Evolutionary conservation across 2,329 filamentous ascomycete genomes (phyloP).

Genomic region (Juglanconis sp.): DNA sequence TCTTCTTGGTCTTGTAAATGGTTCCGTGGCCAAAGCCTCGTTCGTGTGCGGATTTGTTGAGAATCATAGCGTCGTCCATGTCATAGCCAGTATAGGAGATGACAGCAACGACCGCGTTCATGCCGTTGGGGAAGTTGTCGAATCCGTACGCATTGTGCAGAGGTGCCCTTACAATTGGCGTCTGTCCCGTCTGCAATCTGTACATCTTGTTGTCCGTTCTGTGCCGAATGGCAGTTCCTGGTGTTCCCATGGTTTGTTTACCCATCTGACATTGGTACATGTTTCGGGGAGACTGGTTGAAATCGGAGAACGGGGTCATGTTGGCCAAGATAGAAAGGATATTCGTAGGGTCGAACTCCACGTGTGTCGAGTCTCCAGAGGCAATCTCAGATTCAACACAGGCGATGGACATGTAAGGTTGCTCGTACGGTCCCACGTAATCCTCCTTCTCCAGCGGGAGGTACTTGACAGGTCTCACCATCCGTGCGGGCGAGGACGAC

Average conservation of each 20-base stretch:
- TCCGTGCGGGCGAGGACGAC: constrained; percentile 78
- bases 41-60: constrained; percentile 96
- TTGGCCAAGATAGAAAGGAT: constrained; percentile 97
- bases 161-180: constrained; percentile 85
- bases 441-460: constrained; percentile 82
- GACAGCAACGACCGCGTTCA: constrained; percentile 92
- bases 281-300: constrained; percentile 97
- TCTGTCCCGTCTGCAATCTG: constrained; percentile 90
- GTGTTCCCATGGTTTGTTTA: constrained; percentile 98
- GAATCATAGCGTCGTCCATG: constrained; percentile 99
- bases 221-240: constrained; percentile 77
- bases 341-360: constrained; percentile 91
- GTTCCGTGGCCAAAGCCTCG: constrained; percentile 93
- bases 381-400: constrained; percentile 83
- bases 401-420: constrained; percentile 97
- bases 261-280: constrained; percentile 99
- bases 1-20: constrained; percentile 96
- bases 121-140: constrained; percentile 97
- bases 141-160: constrained; percentile 95
- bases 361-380: constrained; percentile 86
- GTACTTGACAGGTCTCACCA: constrained; percentile 91
- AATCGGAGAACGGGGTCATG: constrained; percentile 98
- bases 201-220: constrained; percentile 98
- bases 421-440: constrained; percentile 88
- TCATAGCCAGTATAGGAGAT: constrained; percentile 99